Base-by-base conservation (phyloP, 1,284 basidiomycete species). In the Somion occarium region DNA sequence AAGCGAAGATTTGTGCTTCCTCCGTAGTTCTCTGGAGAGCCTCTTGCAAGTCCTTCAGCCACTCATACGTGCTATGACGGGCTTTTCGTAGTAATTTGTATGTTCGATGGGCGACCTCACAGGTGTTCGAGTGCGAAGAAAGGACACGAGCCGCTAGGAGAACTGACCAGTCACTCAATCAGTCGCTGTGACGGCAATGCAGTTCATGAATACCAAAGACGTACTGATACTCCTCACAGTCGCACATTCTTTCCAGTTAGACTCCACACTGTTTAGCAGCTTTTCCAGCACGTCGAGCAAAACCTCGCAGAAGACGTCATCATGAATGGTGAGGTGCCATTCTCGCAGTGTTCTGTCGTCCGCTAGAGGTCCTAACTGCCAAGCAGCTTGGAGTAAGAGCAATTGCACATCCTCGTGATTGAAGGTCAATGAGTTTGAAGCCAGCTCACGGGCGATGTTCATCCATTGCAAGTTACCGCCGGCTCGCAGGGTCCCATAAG, bases 391-490 rank as follows among this genome's bases (percentile, higher is more conserved):
- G 9, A 57, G 60, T 1, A 77, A 20, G 2, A 80, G 60, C 1
- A 62, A 42, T 49, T 73, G 64, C 0, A 79, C 75, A 20, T 70
- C 73, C 2, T 66, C 61, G 2, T 60, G 54, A 22, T 62, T 56
- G 46, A 78, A 72, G 0, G 62, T 68, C 27, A 80, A 56, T 1
- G 55, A 54, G 26, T 65, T 62, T 12, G 66, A 64, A 9, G 63
- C 61, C 13, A 79, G 53, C 53, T 74, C 75, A 20, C 71, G 64
- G 4, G 68, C 58, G 13, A 80, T 71, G 51, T 79, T 80, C 38
- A 73, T 55, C 78, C 77, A 80, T 44, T 80, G 78, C 0, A 79
- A 54, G 1, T 56, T 58, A 3, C 61, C 53, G 1, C 78, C 76
- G 26, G 71, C 66, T 3, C 77, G 73, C 25, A 80, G 52, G 30